Conservation (phyloP, 495 filamentous ascomycete species). For the Aspergillus carlsbadensis region DNA sequence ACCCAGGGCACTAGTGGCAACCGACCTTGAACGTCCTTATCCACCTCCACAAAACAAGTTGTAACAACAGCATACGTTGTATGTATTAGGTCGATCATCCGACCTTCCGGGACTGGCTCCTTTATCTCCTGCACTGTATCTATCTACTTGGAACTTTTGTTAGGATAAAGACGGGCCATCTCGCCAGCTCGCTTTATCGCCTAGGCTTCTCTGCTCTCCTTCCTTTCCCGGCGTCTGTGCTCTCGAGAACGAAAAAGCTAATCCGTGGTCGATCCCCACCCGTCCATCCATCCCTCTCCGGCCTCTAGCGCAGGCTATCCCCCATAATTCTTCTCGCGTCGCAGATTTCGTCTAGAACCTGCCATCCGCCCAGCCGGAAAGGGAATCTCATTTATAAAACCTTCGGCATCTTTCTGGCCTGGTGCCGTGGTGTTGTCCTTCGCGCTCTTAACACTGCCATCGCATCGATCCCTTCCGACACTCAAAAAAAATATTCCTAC, state of each 20-base stretch:
- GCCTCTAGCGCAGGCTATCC: background rate
- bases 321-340: background rate
- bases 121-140: background rate
- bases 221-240: constrained; percentile 1
- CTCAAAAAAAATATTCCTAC: background rate
- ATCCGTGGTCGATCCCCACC: constrained; percentile 1
- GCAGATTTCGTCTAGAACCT: constrained; percentile 4
- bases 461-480: background rate
- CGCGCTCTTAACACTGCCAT: background rate
- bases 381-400: constrained; percentile 1
- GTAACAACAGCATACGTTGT: background rate
- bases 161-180: background rate
- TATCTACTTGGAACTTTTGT: background rate
- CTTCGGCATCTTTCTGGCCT: background rate
- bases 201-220: background rate
- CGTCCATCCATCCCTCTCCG: background rate
- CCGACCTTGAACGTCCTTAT: background rate
- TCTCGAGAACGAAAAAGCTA: background rate
- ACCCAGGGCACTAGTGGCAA: constrained; percentile 7
- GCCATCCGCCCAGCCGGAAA: background rate
- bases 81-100: background rate
- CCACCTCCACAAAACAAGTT: background rate
- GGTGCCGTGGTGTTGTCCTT: background rate
- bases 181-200: background rate
- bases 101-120: background rate